Base-by-base conservation (phyloP, 371 early-diverging fungal species). In the Smittium culicis region DNA sequence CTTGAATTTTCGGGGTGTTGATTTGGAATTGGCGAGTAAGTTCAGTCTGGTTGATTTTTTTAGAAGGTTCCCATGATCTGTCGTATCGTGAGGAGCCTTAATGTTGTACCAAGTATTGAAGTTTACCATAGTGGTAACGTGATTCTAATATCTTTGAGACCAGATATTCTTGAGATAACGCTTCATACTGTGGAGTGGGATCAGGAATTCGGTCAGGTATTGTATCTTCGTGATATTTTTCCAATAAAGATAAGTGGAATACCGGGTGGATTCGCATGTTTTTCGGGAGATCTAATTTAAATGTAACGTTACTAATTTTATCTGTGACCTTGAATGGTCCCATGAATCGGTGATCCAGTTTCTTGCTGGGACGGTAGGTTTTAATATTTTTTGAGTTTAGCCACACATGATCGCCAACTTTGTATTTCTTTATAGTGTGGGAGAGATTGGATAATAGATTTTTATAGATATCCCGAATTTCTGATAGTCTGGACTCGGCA, bases 401-500 rank as follows among this genome's bases (percentile, higher is more conserved):
- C 65, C 68, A 77, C 0, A 79, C 79, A 35, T 65, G 68, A 25
- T 76, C 74, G 30, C 75, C 76, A 14, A 70, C n/a, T n/a, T 31
- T 59, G n/a, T 11, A 59, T 29, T 14, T 31, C 16, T 31, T 59
- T 31, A 5, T n/a, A 59, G 27, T n/a, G n/a, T n/a, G n/a, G n/a
- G n/a, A n/a, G n/a, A n/a, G n/a, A n/a, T n/a, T n/a, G n/a, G n/a
- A n/a, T n/a, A n/a, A n/a, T n/a, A n/a, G n/a, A n/a, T n/a, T n/a
- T n/a, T n/a, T n/a, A n/a, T n/a, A n/a, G 17, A 54, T n/a, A 17
- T 59, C 60, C n/a, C 31, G 29, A 29, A 59, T 5, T 32, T 59
- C 29, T 5, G 31, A 59, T 59, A 59, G 5, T 59, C n/a, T 27
- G 31, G 27, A 29, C n/a, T 59, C 60, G n/a, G 60, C 60, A 11